Percentiles rank a stretch among this genome's conserved stretches.
Conservation (phyloP, 352 stramenopile species). For the Phytophthora sp. region DNA sequence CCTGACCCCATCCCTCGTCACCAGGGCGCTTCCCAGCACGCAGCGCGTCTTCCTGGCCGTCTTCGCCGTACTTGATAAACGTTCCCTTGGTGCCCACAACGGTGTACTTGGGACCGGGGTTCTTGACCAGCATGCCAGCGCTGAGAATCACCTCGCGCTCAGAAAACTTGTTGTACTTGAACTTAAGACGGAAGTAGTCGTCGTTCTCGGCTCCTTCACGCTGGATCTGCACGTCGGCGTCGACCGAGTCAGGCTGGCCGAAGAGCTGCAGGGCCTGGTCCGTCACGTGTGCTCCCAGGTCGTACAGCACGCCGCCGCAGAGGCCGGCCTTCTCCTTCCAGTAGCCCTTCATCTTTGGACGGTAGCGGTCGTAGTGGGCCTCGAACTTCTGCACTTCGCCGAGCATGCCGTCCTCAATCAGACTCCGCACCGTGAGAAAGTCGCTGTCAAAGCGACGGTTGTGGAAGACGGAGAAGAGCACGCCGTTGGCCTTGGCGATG, state of each 20-base stretch:
- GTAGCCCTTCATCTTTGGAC: slow-evolving; percentile 74
- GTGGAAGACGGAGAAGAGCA: slow-evolving; percentile 81
- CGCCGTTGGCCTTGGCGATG: slow-evolving; percentile 50
- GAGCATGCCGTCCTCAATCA: slow-evolving; percentile 55
- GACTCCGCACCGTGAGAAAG: slow-evolving; percentile 63
- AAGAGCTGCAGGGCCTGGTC: slow-evolving; percentile 77
- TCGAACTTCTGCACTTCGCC: slow-evolving; percentile 66
- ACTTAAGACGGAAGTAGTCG: slow-evolving; percentile 77
- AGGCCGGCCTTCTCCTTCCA: slow-evolving; percentile 74
- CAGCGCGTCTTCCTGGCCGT: slow-evolving; percentile 68
- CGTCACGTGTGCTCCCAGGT: slow-evolving; percentile 71
- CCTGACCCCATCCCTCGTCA: slow-evolving; percentile 55
- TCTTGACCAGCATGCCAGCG: slow-evolving; percentile 70
- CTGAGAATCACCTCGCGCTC: slow-evolving; percentile 64
- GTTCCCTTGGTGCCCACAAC: slow-evolving; percentile 61
- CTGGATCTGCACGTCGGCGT: slow-evolving; percentile 76
- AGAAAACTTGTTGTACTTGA: slow-evolving; percentile 57
- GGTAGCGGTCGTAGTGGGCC: slow-evolving; percentile 73
- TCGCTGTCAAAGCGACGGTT: slow-evolving; percentile 81
- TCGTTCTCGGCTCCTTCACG: slow-evolving; percentile 68
- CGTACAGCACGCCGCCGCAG: slow-evolving; percentile 72
- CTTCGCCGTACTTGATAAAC: slow-evolving; percentile 70
- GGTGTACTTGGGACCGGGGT: slow-evolving; percentile 66
- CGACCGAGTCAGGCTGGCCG: slow-evolving; percentile 49
- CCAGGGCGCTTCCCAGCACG: slow-evolving; percentile 57